These are phyloP conservation scores for Wallacemonas sp. DNA, from an alignment of 208 protist genomes.

Conservation along the genomic window DNA sequence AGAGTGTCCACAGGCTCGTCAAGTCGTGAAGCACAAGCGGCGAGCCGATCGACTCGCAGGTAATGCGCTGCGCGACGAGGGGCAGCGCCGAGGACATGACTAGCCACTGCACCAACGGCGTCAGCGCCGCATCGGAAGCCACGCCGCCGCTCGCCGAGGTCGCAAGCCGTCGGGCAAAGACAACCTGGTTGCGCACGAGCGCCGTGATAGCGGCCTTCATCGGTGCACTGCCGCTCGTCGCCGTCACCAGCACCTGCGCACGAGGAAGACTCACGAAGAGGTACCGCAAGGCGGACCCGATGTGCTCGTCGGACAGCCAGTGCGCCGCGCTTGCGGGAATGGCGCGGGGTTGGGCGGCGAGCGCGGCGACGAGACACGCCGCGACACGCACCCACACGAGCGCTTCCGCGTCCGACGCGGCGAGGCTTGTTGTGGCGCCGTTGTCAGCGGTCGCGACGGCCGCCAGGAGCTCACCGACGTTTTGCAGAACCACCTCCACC, in stretches of 20 bases:
- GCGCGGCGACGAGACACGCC: constrained; percentile 9
- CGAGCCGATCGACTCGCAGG: constrained; percentile 21
- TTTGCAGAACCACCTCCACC: not conserved
- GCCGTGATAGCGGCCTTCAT: constrained; percentile 16
- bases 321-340: not conserved
- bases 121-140: constrained; percentile 43
- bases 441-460: not conserved
- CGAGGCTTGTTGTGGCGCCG: constrained; percentile 7
- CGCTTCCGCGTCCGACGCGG: constrained; percentile 19
- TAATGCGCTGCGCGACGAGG: constrained; percentile 16
- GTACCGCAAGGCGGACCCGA: constrained; percentile 12
- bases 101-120: constrained; percentile 6
- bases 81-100: constrained; percentile 11
- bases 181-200: constrained; percentile 15
- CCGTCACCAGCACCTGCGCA: not conserved
- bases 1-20: constrained; percentile 21
- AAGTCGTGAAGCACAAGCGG: constrained; percentile 15
- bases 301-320: not conserved
- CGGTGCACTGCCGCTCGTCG: not conserved
- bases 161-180: constrained; percentile 7
- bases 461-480: not conserved
- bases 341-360: not conserved
- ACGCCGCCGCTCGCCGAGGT: no score
- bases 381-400: constrained; percentile 20
- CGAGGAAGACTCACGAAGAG: constrained; percentile 14